Conservation (phyloP, 176 grass and related monocot species). For the Triticum dicoccoides region DNA sequence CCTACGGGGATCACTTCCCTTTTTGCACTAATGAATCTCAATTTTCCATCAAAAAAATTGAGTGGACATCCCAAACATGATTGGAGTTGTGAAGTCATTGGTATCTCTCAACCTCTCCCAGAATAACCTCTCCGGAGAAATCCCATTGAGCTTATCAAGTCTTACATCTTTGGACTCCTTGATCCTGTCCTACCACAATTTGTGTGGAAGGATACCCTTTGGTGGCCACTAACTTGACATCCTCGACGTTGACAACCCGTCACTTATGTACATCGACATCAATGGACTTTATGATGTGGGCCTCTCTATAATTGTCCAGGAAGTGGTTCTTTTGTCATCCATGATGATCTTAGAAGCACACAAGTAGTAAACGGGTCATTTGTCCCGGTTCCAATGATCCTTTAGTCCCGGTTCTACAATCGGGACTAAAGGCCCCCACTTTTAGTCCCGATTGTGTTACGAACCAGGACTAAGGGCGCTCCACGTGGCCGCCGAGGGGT, state of each 20-base stretch:
- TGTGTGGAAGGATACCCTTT: slow-evolving; percentile 22
- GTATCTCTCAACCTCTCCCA: slow-evolving; percentile 44
- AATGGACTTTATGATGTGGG: slow-evolving; percentile 4
- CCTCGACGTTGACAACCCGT: neutral
- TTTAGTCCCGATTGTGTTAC: no score
- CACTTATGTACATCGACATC: slow-evolving; percentile 12
- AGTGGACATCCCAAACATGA: slow-evolving; percentile 3
- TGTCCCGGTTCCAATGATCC: no score
- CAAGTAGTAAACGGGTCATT: no score
- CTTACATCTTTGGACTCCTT: slow-evolving; percentile 26
- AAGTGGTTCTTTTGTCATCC: neutral
- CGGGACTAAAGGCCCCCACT: no score
- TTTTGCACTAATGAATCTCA: slow-evolving; percentile 10
- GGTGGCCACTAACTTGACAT: slow-evolving; percentile 29
- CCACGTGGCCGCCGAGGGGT: no score
- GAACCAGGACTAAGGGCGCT: no score
- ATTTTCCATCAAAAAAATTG: slow-evolving; percentile 28
- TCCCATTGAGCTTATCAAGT: slow-evolving; percentile 16
- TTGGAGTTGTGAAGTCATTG: slow-evolving; percentile 27
- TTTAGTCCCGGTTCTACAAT: no score
- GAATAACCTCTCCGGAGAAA: slow-evolving; percentile 39
- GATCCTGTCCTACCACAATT: slow-evolving; percentile 44
- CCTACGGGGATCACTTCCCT: slow-evolving; percentile 13
- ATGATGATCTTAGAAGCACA: neutral
- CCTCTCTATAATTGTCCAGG: slow-evolving; percentile 18